Evolutionary conservation across 805 yeast genomes (phyloP).

Genomic region (Zygoascus biomembranicola): DNA sequence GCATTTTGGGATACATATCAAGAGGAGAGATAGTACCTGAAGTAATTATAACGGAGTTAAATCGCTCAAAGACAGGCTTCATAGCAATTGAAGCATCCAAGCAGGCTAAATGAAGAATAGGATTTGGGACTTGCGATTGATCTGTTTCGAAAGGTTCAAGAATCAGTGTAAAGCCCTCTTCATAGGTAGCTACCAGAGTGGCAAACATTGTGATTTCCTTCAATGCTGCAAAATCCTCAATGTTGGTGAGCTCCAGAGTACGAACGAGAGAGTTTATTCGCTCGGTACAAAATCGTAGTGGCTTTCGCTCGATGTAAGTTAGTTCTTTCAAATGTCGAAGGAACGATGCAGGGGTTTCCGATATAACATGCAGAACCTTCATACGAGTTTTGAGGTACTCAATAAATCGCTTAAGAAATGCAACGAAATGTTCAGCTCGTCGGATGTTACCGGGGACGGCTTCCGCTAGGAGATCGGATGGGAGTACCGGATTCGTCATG

Average conservation of each 20-base stretch:
- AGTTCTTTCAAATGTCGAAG: constrained; percentile 86
- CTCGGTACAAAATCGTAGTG: constrained; percentile 86
- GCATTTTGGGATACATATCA: constrained; percentile 97
- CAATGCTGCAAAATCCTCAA: constrained; percentile 86
- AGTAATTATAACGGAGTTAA: constrained; percentile 86
- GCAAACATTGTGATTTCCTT: constrained; percentile 97
- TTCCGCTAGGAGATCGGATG: constrained; percentile 77
- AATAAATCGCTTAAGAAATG: constrained; percentile 84
- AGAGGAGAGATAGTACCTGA: constrained; percentile 97
- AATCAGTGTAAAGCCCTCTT: constrained; percentile 82
- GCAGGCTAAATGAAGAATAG: constrained; percentile 87
- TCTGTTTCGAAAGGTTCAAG: constrained; percentile 94
- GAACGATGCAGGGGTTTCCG: constrained; percentile 95
- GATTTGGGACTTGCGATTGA: constrained; percentile 94
- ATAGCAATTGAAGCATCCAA: constrained; percentile 97
- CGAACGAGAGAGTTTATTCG: constrained; percentile 80
- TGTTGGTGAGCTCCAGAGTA: constrained; percentile 77
- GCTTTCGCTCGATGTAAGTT: constrained; percentile 88
- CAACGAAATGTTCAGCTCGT: constrained; percentile 93
- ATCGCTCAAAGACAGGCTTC: constrained; percentile 91
- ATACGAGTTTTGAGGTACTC: constrained; percentile 94
- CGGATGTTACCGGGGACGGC: constrained; percentile 97
- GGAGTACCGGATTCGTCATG: constrained; percentile 80
- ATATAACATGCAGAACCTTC: constrained; percentile 94
- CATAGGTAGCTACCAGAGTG: constrained; percentile 90